phyloP scores from a whole-genome alignment of 1,284 basidiomycete genomes.

The Ceraceosorus guamensis region DNA sequence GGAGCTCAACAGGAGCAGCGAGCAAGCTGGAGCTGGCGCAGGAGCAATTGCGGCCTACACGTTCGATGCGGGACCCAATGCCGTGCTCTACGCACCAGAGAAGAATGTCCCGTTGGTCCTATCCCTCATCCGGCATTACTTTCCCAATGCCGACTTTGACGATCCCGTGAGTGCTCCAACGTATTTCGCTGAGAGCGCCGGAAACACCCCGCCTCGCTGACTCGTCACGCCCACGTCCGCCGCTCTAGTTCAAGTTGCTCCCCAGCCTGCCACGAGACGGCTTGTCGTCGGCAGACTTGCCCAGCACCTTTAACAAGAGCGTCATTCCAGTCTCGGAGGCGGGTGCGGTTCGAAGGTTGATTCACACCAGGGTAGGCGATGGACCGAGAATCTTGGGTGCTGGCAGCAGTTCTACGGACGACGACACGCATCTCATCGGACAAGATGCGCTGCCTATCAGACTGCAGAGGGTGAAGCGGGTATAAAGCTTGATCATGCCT shows the following conservation, averaged over 20 bases:
- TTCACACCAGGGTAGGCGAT: constrained; percentile 47
- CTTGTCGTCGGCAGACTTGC: constrained; percentile 27
- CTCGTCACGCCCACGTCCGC: too few relatives aligned
- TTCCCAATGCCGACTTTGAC: constrained; percentile 47
- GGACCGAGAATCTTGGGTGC: constrained; percentile 39
- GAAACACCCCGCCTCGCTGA: too few relatives aligned
- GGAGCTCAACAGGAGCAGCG: constrained; percentile 82
- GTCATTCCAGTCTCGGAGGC: constrained; percentile 43
- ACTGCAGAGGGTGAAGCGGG: constrained; percentile 38
- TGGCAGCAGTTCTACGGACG: constrained; percentile 2
- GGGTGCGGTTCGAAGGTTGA: constrained; percentile 41
- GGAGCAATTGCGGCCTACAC: constrained; percentile 86
- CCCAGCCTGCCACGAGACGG: too few relatives aligned
- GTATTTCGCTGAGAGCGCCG: too few relatives aligned
- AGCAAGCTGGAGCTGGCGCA: constrained; percentile 55
- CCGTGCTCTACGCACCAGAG: constrained; percentile 85
- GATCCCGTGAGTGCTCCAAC: constrained; percentile 34
- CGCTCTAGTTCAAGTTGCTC: too few relatives aligned
- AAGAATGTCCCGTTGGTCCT: constrained; percentile 31
- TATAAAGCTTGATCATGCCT: too few relatives aligned
- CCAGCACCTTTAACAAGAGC: constrained; percentile 31
- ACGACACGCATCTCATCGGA: constrained; percentile 26
- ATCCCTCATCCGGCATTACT: constrained; percentile 42
- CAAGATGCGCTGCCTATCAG: constrained; percentile 36
- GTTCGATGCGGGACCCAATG: constrained; percentile 96